Conservation (phyloP, 495 filamentous ascomycete genomes). For the Penicillium coffeae region DNA sequence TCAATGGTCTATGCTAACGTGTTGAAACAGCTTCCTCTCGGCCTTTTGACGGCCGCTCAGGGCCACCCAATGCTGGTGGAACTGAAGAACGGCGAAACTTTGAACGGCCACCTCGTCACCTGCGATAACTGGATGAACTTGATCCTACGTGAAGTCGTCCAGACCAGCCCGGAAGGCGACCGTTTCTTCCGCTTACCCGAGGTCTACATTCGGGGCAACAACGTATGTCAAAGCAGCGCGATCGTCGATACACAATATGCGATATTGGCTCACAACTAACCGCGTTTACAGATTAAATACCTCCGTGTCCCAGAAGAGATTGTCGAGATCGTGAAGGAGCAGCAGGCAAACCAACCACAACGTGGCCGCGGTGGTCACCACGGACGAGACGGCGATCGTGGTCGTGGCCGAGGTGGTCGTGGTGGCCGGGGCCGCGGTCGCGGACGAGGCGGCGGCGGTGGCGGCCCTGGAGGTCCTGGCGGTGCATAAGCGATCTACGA, state of each 20-base stretch:
- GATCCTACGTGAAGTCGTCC: slow-evolving; percentile 94
- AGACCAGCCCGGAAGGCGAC: slow-evolving; percentile 92
- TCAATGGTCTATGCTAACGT: slow-evolving; percentile 4
- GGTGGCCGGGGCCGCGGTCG: slow-evolving; percentile 21
- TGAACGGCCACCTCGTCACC: slow-evolving; percentile 91
- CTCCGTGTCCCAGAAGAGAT: slow-evolving; percentile 94
- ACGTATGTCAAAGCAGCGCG: slow-evolving; percentile 53
- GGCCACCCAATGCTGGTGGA: slow-evolving; percentile 99
- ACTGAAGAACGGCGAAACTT: slow-evolving; percentile 96
- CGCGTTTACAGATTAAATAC: slow-evolving; percentile 80
- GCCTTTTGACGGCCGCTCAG: slow-evolving; percentile 89
- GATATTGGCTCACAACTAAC: slow-evolving; percentile 5
- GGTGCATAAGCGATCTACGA: slow-evolving; percentile 5
- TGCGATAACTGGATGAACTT: slow-evolving; percentile 99
- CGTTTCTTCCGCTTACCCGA: slow-evolving; percentile 87
- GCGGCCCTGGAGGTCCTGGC: slow-evolving; percentile 21
- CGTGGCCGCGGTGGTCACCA: slow-evolving; percentile 41
- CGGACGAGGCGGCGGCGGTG: slow-evolving; percentile 8
- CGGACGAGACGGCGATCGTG: slow-evolving; percentile 23
- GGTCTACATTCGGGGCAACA: slow-evolving; percentile 94
- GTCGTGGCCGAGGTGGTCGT: slow-evolving; percentile 24
- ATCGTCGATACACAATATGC: not conserved
- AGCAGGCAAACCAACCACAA: slow-evolving; percentile 66
- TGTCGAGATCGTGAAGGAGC: slow-evolving; percentile 88
- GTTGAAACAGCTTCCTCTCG: slow-evolving; percentile 70